These are phyloP conservation scores for Beauveria rudraprayagi DNA, from an alignment of 2,329 filamentous ascomycete genomes.

Conservation along the genomic window DNA sequence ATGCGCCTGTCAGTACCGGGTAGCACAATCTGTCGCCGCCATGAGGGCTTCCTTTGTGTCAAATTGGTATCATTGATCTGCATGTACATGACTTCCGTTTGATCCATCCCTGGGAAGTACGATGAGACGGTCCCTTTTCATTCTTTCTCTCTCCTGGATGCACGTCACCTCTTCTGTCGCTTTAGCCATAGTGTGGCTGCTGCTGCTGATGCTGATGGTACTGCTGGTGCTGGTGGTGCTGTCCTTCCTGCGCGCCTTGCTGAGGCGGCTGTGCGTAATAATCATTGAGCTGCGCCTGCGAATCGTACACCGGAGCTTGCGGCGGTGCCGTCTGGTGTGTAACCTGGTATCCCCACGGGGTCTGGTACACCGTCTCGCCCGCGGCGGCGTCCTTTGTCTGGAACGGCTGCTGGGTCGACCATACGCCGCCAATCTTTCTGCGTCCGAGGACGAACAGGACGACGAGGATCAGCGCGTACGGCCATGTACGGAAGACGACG, in stretches of 20 bases:
- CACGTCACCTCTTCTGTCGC: neutral
- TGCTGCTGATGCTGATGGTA: neutral
- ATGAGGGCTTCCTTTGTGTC: neutral
- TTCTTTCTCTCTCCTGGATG: neutral
- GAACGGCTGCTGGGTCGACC: conserved; percentile 9
- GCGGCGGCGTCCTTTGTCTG: neutral
- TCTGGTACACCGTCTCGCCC: conserved; percentile 7
- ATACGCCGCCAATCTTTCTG: conserved; percentile 10
- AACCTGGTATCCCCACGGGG: conserved; percentile 7
- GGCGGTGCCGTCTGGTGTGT: neutral
- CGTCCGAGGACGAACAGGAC: conserved; percentile 2
- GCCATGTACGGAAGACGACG: conserved; percentile 1
- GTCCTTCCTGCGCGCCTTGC: neutral
- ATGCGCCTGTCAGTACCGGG: too few species aligned
- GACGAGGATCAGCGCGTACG: neutral
- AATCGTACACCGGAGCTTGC: neutral
- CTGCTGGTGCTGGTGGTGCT: neutral
- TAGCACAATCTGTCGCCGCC: neutral
- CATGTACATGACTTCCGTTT: neutral
- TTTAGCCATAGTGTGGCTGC: conserved; percentile 4
- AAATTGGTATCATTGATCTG: neutral
- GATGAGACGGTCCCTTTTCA: neutral
- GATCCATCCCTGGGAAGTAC: neutral
- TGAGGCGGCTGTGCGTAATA: neutral
- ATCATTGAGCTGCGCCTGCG: neutral